A percentile compares a stretch with the other conserved stretches of the same genome.
Conservation (phyloP, 2,329 filamentous ascomycete genomes). For the Xylariaceae sp. region DNA sequence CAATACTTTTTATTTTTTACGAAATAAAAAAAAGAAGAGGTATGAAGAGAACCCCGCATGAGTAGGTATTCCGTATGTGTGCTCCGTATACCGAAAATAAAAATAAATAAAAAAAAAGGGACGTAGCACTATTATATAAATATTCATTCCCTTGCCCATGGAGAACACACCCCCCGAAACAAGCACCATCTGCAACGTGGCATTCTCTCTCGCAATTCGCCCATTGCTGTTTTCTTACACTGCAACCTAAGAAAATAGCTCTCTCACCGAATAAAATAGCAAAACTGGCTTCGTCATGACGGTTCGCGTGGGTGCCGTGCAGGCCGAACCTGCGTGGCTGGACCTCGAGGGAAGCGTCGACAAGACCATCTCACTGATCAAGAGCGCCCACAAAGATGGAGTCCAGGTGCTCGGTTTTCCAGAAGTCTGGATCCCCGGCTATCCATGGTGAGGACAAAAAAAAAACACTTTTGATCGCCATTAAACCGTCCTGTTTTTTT, state of each 20-base stretch:
- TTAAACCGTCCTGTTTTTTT: too few species aligned
- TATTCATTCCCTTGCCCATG: neutral
- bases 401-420: constrained; percentile 53
- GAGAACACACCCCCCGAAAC: neutral
- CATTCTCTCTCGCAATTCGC: neutral
- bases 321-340: constrained; percentile 57
- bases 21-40: too few species aligned
- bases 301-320: constrained; percentile 44
- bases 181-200: neutral
- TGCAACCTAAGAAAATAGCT: neutral
- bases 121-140: too few species aligned
- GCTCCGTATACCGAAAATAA: too few species aligned
- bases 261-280: too few species aligned
- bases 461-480: constrained; percentile 1
- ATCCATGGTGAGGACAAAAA: constrained; percentile 39
- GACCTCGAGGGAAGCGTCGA: constrained; percentile 49
- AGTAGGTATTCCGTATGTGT: neutral
- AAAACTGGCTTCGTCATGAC: constrained; percentile 7
- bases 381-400: constrained; percentile 47
- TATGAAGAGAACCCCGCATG: neutral
- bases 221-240: neutral
- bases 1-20: neutral
- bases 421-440: constrained; percentile 51
- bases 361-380: constrained; percentile 54
- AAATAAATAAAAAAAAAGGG: too few species aligned